Percentiles rank a stretch among this genome's conserved stretches.
phyloP scores from a whole-genome alignment of 2,329 filamentous ascomycete genomes.

The Calonectria fujianensis region DNA sequence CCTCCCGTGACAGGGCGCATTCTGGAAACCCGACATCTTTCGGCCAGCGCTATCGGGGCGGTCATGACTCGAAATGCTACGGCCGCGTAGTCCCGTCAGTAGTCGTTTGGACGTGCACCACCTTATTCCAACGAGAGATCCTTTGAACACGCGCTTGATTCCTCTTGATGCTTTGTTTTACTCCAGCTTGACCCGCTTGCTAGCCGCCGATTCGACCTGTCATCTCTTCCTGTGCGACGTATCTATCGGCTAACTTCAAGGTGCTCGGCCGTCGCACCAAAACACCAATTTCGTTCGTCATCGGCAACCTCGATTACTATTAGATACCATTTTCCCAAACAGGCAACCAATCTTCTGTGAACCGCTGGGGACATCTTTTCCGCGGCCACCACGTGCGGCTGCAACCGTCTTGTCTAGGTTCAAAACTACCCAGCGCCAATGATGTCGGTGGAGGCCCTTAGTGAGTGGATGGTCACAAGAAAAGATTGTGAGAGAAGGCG shows the following conservation, averaged over 20 bases:
- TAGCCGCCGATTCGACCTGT: not conserved
- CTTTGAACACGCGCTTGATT: not conserved
- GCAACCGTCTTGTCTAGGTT: not conserved
- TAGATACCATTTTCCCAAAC: not conserved
- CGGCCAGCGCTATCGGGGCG: not conserved
- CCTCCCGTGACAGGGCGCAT: not conserved
- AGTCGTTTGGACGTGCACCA: not conserved
- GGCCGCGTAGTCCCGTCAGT: not conserved
- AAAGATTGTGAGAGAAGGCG: not conserved
- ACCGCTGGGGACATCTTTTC: not conserved
- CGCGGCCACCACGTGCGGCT: not conserved
- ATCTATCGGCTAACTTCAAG: not conserved
- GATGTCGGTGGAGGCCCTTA: constrained; percentile 5
- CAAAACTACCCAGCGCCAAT: not conserved
- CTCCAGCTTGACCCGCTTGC: not conserved
- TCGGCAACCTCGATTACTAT: not conserved
- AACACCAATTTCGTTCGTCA: not conserved
- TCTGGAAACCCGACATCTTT: constrained; percentile 1
- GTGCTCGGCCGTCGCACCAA: not conserved
- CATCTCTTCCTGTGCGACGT: not conserved
- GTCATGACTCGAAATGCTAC: not conserved
- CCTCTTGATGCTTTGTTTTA: not conserved
- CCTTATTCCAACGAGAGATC: not conserved
- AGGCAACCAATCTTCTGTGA: not conserved
- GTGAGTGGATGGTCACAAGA: not conserved